Evolutionary conservation across 176 grass and related monocot species (phyloP).

Genomic region (Oryza meyeriana): DNA sequence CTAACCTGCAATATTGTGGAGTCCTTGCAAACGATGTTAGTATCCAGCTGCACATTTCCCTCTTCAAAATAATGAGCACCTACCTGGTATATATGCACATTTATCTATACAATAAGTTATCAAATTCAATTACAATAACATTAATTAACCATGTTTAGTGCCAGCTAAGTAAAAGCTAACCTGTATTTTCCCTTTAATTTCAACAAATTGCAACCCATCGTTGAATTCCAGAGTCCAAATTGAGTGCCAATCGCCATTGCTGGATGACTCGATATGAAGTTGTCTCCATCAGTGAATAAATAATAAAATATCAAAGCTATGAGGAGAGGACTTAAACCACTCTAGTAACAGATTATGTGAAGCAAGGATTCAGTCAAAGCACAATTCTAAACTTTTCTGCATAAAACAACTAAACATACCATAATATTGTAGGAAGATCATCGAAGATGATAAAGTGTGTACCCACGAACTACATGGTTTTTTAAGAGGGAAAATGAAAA

Average conservation of each 20-base stretch:
- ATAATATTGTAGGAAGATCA: background rate
- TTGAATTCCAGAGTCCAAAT: constrained; percentile 83
- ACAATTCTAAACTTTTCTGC: background rate
- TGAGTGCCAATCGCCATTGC: constrained; percentile 85
- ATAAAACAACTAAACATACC: constrained; percentile 9
- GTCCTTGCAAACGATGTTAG: constrained; percentile 80
- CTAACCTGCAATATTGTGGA: constrained; percentile 81
- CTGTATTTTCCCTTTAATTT: constrained; percentile 93
- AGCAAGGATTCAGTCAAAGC: constrained; percentile 11
- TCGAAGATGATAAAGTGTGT: background rate
- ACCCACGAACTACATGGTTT: background rate
- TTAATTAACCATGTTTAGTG: constrained; percentile 26
- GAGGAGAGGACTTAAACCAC: constrained; percentile 14
- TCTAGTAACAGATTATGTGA: constrained; percentile 12
- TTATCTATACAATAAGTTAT: constrained; percentile 7
- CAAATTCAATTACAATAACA: constrained; percentile 9
- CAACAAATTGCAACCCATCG: constrained; percentile 66
- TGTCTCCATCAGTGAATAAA: constrained; percentile 38
- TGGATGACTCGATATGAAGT: constrained; percentile 50
- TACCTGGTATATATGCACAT: constrained; percentile 53
- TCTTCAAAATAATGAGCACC: constrained; percentile 93
- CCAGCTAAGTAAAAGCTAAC: constrained; percentile 43
- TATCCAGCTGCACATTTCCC: constrained; percentile 97
- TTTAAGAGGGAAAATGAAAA: background rate
- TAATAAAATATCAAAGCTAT: constrained; percentile 28